Evolutionary conservation across 1,284 basidiomycete species (phyloP), one percentile per base, ranked within the genome.

Genomic region (Singerocomus inundabilis): DNA sequence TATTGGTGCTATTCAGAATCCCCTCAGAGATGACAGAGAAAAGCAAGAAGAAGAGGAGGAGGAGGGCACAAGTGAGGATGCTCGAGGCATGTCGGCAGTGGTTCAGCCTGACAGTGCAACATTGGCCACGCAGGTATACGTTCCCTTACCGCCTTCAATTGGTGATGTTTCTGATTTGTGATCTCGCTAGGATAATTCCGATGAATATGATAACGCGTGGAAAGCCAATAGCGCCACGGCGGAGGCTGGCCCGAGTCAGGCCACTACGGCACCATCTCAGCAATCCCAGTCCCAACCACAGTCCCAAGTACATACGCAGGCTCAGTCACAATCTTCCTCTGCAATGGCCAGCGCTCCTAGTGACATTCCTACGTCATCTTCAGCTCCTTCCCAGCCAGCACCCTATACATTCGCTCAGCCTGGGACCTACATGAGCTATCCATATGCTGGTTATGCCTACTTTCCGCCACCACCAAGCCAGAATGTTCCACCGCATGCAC

Each of bases 161-260:
- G 10, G n/a, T 6, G 31, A 29, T 40, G 38, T 43, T 35, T 35
- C 39, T 47, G 43, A 53, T 48, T 34, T 48, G 16, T 36, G 32
- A 49, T 18, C 45, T n/a, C n/a, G n/a, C n/a, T n/a, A 73, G 71
- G 68, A 70, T 6, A 66, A 71, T n/a, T 60, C 71, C 6, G 75
- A 80, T 48, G 77, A 77, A 33, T 82, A 76, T 46, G 72, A 75
- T 35, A 75, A 79, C 42, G 78, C 78, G 0, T 82, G 82, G 79
- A 78, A 76, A 50, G 77, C 77, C 12, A 77, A 78, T 53, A 74
- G 72, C 29, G 72, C 72, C 12, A 62, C 67, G 6, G 61, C 70
- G 7, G 72, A 66, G 48, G 43, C 60, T 16, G 54, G 55, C 28
- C 36, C 62, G 26, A 61, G 54, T 29, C 62, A 63, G 21, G 32